Percentiles rank a stretch among this genome's conserved stretches.
Conservation (phyloP, 2,329 filamentous ascomycete genomes). For the Lachnellula willkommii region DNA sequence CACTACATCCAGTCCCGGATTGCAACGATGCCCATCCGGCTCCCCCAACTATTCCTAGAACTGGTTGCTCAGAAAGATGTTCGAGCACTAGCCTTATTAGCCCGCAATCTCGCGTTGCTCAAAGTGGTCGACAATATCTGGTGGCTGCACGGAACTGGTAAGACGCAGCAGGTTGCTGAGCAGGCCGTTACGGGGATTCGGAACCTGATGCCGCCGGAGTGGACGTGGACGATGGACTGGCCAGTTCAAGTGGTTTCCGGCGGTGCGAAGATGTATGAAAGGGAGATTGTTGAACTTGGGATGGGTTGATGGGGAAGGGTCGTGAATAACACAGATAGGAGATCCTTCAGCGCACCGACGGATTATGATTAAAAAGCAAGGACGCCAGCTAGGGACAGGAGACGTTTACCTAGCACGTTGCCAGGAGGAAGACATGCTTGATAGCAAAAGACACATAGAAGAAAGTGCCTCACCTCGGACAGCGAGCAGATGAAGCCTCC, state of each 20-base stretch:
- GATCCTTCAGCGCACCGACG: not conserved
- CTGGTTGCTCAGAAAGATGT: constrained; percentile 50
- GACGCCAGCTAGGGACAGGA: not conserved
- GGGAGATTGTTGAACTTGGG: not conserved
- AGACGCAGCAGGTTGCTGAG: constrained; percentile 1
- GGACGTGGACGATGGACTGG: not conserved
- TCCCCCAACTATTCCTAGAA: constrained; percentile 47
- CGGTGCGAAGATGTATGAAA: not conserved
- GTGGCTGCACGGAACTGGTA: constrained; percentile 10
- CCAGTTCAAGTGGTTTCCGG: not conserved
- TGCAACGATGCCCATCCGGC: constrained; percentile 11
- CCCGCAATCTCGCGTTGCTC: constrained; percentile 6
- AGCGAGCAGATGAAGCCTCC: no score
- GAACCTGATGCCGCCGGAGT: not conserved
- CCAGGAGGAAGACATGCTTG: not conserved
- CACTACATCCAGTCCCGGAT: constrained; percentile 1
- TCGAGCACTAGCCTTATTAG: constrained; percentile 6
- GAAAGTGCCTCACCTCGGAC: not conserved
- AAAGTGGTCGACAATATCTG: constrained; percentile 11
- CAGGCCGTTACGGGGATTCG: not conserved
- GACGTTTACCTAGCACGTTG: not conserved
- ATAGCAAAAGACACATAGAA: not conserved
- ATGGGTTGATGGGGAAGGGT: not conserved
- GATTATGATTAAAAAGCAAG: not conserved
- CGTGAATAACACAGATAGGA: not conserved